Conservation (phyloP, 148 eudicot genomes). For the Gaultheria prostrata region DNA sequence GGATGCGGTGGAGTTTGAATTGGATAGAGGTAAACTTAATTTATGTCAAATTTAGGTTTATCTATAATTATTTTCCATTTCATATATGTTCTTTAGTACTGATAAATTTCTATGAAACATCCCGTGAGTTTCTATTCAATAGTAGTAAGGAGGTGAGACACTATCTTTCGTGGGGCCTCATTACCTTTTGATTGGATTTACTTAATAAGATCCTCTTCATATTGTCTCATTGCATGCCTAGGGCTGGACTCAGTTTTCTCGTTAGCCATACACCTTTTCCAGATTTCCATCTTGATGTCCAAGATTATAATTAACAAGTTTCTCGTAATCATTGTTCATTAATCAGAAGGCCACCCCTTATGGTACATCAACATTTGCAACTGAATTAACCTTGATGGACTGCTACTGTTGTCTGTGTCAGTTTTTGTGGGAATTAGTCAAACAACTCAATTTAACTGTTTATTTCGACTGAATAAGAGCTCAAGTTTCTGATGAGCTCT, state of each 20-base stretch:
- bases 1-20: constrained; percentile 80
- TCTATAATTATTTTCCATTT: not conserved
- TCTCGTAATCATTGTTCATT: not conserved
- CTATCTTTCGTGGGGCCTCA: not conserved
- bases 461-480: not conserved
- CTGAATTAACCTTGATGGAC: not conserved
- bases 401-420: not conserved
- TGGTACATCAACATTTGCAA: not conserved
- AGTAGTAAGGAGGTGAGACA: not conserved
- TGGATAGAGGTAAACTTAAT: constrained; percentile 66
- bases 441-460: not conserved
- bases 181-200: not conserved
- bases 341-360: not conserved
- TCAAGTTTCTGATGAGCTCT: not conserved
- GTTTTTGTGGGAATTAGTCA: not conserved
- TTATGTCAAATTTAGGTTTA: not conserved
- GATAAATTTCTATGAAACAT: not conserved
- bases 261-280: not conserved
- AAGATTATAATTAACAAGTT: not conserved
- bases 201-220: not conserved
- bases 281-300: not conserved
- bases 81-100: not conserved
- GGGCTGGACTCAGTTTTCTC: not conserved
- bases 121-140: not conserved
- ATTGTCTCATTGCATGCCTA: not conserved